These are phyloP conservation scores for Tubosaeta brunneosetosa DNA, from an alignment of 768 basidiomycete species.

Conservation along the genomic window DNA sequence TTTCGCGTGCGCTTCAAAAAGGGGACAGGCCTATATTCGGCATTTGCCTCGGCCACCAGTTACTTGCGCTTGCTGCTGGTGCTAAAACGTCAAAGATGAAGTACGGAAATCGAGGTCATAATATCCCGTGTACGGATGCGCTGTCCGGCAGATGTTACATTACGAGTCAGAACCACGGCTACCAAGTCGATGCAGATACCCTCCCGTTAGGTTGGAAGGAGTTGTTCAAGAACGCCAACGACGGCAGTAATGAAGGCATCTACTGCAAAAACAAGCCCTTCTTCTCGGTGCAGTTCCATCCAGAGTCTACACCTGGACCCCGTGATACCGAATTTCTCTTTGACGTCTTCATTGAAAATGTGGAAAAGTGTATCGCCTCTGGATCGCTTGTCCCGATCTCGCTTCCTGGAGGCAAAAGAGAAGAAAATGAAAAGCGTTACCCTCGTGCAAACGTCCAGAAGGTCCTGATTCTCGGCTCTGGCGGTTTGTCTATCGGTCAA, in stretches of 20 bases:
- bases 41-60: slow-evolving; percentile 97
- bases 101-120: slow-evolving; percentile 98
- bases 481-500: slow-evolving; percentile 96
- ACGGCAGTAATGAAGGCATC: slow-evolving; percentile 96
- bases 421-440: slow-evolving; percentile 70
- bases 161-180: slow-evolving; percentile 99
- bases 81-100: slow-evolving; percentile 98
- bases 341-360: slow-evolving; percentile 91
- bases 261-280: slow-evolving; percentile 90
- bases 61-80: slow-evolving; percentile 91
- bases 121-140: slow-evolving; percentile 94
- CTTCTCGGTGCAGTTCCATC: slow-evolving; percentile 99
- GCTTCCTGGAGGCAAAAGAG: slow-evolving; percentile 77
- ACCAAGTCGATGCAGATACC: slow-evolving; percentile 79
- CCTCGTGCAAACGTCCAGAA: slow-evolving; percentile 81
- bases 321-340: slow-evolving; percentile 99
- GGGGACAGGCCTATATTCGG: slow-evolving; percentile 90
- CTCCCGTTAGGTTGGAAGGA: slow-evolving; percentile 88
- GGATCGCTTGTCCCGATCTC: slow-evolving; percentile 51
- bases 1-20: slow-evolving; percentile 63
- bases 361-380: slow-evolving; percentile 66
- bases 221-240: slow-evolving; percentile 94
- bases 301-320: slow-evolving; percentile 94
- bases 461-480: slow-evolving; percentile 95
- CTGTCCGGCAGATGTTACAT: slow-evolving; percentile 97